Conservation (phyloP, 805 yeast genomes). For the Candida qinlingensis region DNA sequence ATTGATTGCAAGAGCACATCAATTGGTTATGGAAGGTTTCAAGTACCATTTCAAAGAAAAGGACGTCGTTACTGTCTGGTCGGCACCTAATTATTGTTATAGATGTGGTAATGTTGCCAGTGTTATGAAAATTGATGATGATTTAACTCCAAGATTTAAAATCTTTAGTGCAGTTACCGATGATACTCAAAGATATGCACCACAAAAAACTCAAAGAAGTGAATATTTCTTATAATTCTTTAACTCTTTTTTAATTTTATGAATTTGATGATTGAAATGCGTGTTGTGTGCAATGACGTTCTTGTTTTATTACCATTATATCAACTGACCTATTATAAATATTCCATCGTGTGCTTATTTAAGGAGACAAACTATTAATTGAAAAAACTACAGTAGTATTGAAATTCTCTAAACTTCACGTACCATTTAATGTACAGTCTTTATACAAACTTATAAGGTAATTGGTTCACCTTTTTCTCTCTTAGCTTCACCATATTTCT, state of each 20-base stretch:
- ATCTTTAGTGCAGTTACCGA: slow-evolving; percentile 96
- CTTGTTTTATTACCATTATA: background rate
- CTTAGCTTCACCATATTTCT: slow-evolving; percentile 95
- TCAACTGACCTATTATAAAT: background rate
- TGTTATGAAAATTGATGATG: slow-evolving; percentile 93
- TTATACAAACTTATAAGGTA: slow-evolving; percentile 25
- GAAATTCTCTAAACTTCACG: no score
- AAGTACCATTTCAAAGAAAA: slow-evolving; percentile 93
- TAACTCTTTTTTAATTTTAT: background rate
- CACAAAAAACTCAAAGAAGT: slow-evolving; percentile 30
- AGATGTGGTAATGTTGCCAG: slow-evolving; percentile 98
- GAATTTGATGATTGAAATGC: slow-evolving; percentile 7
- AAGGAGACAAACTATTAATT: no score
- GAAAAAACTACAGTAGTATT: no score
- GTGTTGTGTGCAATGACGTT: background rate
- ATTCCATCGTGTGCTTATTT: no score
- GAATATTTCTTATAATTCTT: slow-evolving; percentile 26
- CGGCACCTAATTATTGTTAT: slow-evolving; percentile 95
- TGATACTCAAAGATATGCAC: slow-evolving; percentile 38
- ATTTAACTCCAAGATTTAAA: slow-evolving; percentile 81
- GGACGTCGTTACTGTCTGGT: slow-evolving; percentile 97
- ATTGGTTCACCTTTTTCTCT: slow-evolving; percentile 62
- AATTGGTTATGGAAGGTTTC: slow-evolving; percentile 97
- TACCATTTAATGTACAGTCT: background rate
- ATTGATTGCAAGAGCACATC: slow-evolving; percentile 94